Evolutionary conservation across 345 rosid species (phyloP).

Genomic region (Euphorbia tirucalli): DNA sequence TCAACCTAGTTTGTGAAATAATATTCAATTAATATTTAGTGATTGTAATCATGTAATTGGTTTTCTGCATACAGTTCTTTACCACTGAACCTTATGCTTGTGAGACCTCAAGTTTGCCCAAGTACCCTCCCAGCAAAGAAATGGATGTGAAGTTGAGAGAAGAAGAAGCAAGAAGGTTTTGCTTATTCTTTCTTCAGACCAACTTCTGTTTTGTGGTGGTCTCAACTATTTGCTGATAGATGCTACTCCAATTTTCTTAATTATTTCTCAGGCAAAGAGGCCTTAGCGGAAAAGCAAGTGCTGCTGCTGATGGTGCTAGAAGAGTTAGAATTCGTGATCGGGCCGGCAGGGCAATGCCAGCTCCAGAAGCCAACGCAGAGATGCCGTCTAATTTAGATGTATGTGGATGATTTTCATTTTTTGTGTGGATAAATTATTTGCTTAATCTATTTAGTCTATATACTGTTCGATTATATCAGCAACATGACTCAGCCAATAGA

Average conservation of each 20-base stretch:
- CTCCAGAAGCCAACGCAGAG: constrained; percentile 91
- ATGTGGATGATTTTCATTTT: constrained; percentile 6
- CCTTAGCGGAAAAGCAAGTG: constrained; percentile 44
- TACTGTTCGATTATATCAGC: neutral
- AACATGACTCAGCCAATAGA: neutral
- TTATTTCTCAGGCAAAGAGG: constrained; percentile 50
- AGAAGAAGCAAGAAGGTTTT: constrained; percentile 78
- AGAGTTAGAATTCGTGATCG: constrained; percentile 31
- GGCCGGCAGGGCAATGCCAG: constrained; percentile 44
- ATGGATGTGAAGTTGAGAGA: constrained; percentile 78
- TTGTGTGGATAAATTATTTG: neutral
- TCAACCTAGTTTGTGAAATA: constrained; percentile 1
- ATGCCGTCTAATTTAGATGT: constrained; percentile 22
- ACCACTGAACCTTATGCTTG: constrained; percentile 73
- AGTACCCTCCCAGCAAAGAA: constrained; percentile 92
- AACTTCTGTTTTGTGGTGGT: constrained; percentile 9
- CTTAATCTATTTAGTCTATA: neutral
- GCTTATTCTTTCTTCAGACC: constrained; percentile 19
- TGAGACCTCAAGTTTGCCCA: constrained; percentile 83
- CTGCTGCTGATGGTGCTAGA: constrained; percentile 56
- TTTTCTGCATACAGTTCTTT: constrained; percentile 63
- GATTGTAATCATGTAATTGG: constrained; percentile 7
- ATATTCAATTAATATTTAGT: neutral
- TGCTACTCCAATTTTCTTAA: constrained; percentile 13
- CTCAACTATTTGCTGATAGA: constrained; percentile 21